phyloP scores from a whole-genome alignment of 1,139 yeast species.

The Candida sanyaensis region DNA sequence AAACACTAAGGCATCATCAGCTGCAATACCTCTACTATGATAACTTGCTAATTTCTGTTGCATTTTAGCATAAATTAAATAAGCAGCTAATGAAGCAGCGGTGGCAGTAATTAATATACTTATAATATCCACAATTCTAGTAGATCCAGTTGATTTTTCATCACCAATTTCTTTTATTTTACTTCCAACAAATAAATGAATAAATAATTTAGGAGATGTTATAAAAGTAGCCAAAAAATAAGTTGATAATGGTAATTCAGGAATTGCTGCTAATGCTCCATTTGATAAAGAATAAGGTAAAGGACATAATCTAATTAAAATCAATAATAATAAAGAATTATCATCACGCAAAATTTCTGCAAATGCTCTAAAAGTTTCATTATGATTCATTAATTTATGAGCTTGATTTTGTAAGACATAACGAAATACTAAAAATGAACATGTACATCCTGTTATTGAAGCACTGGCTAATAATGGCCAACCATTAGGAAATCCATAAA shows the following conservation, averaged over 20 bases:
- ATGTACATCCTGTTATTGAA: constrained; percentile 71
- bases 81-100: constrained; percentile 66
- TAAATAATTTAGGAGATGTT: constrained; percentile 78
- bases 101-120: constrained; percentile 61
- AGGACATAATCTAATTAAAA: constrained; percentile 82
- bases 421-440: constrained; percentile 70
- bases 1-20: constrained; percentile 37
- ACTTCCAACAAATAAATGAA: constrained; percentile 80
- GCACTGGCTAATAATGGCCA: constrained; percentile 76
- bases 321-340: constrained; percentile 61
- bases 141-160: constrained; percentile 46
- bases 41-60: constrained; percentile 39
- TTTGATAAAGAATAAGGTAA: constrained; percentile 90
- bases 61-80: constrained; percentile 68
- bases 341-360: constrained; percentile 70
- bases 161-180: constrained; percentile 73
- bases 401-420: constrained; percentile 63
- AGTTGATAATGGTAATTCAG: constrained; percentile 61
- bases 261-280: constrained; percentile 88
- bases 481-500: constrained; percentile 79
- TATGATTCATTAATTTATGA: constrained; percentile 42
- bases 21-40: constrained; percentile 20
- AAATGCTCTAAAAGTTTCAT: constrained; percentile 72
- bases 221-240: constrained; percentile 72
- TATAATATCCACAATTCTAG: constrained; percentile 61